Percentiles rank a stretch among this genome's conserved stretches.
Conservation (phyloP, 1,284 basidiomycete genomes). For the Kwoniella shivajii region DNA sequence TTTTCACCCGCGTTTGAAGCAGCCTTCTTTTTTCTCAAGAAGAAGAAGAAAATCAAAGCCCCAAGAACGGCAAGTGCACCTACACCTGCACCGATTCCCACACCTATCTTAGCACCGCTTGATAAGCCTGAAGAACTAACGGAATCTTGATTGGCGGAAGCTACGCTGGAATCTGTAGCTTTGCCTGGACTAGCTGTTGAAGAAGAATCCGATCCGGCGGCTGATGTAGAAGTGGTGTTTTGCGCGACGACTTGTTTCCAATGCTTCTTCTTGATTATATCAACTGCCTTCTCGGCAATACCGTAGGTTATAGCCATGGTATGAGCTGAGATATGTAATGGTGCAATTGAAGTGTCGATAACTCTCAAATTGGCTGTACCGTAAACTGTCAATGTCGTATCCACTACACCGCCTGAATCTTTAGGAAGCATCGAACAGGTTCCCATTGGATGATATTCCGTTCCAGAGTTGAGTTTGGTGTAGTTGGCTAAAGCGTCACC, state of each 20-base stretch:
- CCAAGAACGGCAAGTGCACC: conserved; percentile 39
- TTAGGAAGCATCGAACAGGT: conserved; percentile 68
- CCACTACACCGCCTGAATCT: conserved; percentile 66
- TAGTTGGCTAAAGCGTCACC: conserved; percentile 46
- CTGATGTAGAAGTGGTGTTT: conserved; percentile 11
- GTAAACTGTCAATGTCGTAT: conserved; percentile 65
- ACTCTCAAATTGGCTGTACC: conserved; percentile 60
- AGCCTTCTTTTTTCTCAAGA: conserved; percentile 33
- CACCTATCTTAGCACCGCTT: conserved; percentile 40
- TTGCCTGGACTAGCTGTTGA: conserved; percentile 28
- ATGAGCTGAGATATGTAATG: conserved; percentile 54
- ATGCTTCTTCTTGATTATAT: conserved; percentile 60
- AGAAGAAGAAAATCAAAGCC: conserved; percentile 36
- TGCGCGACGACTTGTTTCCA: conserved; percentile 14
- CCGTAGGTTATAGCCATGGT: conserved; percentile 63
- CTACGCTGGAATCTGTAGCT: conserved; percentile 36
- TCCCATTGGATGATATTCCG: conserved; percentile 63
- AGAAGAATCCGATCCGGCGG: conserved; percentile 2
- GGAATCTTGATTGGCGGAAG: conserved; percentile 16
- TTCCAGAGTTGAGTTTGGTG: conserved; percentile 42
- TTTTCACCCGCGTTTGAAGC: conserved; percentile 23
- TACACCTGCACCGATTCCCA: conserved; percentile 45
- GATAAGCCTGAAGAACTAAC: conserved; percentile 7
- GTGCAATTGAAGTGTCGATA: conserved; percentile 56
- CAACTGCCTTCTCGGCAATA: conserved; percentile 68